Percentiles rank a stretch among this genome's conserved stretches.
These are phyloP conservation scores for Cicer arietinum DNA, from an alignment of 306 rosid species.

Conservation along the genomic window DNA sequence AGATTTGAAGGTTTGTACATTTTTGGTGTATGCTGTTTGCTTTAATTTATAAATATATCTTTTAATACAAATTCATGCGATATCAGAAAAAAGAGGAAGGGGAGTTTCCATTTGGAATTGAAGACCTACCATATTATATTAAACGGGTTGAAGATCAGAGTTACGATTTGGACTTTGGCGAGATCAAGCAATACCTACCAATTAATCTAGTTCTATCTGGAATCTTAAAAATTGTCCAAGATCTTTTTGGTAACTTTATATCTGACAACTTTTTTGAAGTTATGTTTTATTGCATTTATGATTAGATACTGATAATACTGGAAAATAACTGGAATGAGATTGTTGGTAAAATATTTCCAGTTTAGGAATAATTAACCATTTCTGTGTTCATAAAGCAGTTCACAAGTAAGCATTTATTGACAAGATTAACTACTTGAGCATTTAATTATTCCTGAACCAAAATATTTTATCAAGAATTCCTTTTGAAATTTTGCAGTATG, in stretches of 20 bases:
- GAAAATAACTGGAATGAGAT: conserved; percentile 26
- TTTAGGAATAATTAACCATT: conserved; percentile 29
- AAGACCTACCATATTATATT: conserved; percentile 80
- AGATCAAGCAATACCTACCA: conserved; percentile 91
- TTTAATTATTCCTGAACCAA: conserved; percentile 14
- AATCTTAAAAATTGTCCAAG: conserved; percentile 87
- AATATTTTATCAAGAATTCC: background rate
- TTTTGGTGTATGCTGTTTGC: conserved; percentile 31
- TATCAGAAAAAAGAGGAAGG: conserved; percentile 93
- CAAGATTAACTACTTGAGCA: conserved; percentile 5
- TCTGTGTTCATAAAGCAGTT: conserved; percentile 9
- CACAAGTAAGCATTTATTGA: background rate
- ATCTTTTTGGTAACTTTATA: conserved; percentile 76
- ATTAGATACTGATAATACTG: conserved; percentile 17
- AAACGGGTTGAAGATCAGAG: conserved; percentile 76
- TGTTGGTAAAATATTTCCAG: conserved; percentile 7
- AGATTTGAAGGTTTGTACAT: conserved; percentile 70
- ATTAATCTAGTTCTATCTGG: conserved; percentile 88
- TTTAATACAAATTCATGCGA: conserved; percentile 48
- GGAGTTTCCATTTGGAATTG: conserved; percentile 82
- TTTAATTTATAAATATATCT: conserved; percentile 35
- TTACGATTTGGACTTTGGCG: conserved; percentile 72
- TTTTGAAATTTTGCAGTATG: background rate
- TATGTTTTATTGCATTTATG: conserved; percentile 26
- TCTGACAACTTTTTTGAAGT: conserved; percentile 36